Evolutionary conservation across 371 early-diverging fungal genomes (phyloP), one percentile per base, ranked within the genome.

Genomic region (Phascolomyces articulosus): DNA sequence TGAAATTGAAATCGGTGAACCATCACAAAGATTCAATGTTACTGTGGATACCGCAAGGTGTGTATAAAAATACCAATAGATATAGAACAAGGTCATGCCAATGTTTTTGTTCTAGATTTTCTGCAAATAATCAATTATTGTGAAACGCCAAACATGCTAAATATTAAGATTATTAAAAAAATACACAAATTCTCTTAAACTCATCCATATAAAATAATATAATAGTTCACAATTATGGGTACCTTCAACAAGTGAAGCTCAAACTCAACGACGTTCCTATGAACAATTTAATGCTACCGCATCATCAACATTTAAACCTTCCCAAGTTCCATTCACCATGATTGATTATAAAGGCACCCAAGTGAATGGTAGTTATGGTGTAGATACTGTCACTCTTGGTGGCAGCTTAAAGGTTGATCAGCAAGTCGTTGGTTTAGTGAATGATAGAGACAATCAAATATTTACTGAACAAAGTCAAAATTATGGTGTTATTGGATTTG

Each of bases 31-130:
- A n/a, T n/a, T n/a, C n/a, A n/a, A n/a, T n/a, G n/a, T n/a, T n/a
- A n/a, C n/a, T n/a, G n/a, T n/a, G n/a, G 78, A 75, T 51, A 75
- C 75, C 47, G 78, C 71, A 61, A 78, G 74, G 78, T 78, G 67
- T 58, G 28, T 49, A 38, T 6, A 40, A 55, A 60, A 29, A 61
- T 16, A 21, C 28, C 23, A 48, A 55, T 10, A 34, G 38, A 3
- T 20, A n/a, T n/a, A n/a, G n/a, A n/a, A n/a, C n/a, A n/a, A n/a
- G n/a, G n/a, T n/a, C n/a, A n/a, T n/a, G n/a, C n/a, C n/a, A n/a
- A n/a, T n/a, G n/a, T 24, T 24, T 47, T 57, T 57, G n/a, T 57
- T 23, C 16, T 34, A 4, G 40, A 24, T 23, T 20, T 11, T 57
- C 4, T 10, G 4, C 2, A 38, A 31, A 18, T 20, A 57, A 34